These are phyloP conservation scores for Oryza coarctata DNA, from an alignment of 176 grass and related monocot genomes.

Conservation along the genomic window DNA sequence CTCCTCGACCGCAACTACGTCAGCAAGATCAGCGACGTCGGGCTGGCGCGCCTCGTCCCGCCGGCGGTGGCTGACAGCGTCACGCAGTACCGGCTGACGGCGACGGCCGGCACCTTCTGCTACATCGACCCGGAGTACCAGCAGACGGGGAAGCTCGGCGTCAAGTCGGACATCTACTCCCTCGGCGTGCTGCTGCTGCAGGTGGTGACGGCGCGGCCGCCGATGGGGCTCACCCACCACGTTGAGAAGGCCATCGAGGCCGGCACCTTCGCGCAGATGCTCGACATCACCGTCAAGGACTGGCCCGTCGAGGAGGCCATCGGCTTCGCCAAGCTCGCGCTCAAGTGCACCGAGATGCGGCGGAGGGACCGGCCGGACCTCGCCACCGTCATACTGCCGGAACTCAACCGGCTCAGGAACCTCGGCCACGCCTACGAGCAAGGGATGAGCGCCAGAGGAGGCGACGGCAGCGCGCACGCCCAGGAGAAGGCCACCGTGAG, in stretches of 20 bases:
- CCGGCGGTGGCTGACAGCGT: constrained; percentile 75
- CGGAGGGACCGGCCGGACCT: constrained; percentile 76
- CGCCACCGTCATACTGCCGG: constrained; percentile 75
- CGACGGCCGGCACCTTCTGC: constrained; percentile 90
- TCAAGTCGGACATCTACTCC: constrained; percentile 95
- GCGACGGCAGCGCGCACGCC: neutral
- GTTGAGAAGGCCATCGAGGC: constrained; percentile 76
- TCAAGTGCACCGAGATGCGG: constrained; percentile 83
- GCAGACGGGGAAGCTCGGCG: constrained; percentile 82
- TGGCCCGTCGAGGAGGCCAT: constrained; percentile 86
- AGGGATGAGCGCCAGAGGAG: neutral
- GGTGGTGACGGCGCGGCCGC: constrained; percentile 63
- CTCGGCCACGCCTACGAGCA: constrained; percentile 63
- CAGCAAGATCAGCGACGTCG: constrained; percentile 98
- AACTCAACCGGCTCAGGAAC: constrained; percentile 90
- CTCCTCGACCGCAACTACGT: constrained; percentile 91
- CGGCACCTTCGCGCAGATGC: constrained; percentile 64
- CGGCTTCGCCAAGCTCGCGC: constrained; percentile 63
- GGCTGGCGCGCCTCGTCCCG: constrained; percentile 76
- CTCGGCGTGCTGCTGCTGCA: constrained; percentile 92
- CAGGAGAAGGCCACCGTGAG: constrained; percentile 25
- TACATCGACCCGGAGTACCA: constrained; percentile 99
- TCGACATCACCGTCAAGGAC: constrained; percentile 68
- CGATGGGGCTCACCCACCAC: constrained; percentile 91
- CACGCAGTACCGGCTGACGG: constrained; percentile 84